Evolutionary conservation across 345 rosid species (phyloP).

Genomic region (Ailanthus altissimus): DNA sequence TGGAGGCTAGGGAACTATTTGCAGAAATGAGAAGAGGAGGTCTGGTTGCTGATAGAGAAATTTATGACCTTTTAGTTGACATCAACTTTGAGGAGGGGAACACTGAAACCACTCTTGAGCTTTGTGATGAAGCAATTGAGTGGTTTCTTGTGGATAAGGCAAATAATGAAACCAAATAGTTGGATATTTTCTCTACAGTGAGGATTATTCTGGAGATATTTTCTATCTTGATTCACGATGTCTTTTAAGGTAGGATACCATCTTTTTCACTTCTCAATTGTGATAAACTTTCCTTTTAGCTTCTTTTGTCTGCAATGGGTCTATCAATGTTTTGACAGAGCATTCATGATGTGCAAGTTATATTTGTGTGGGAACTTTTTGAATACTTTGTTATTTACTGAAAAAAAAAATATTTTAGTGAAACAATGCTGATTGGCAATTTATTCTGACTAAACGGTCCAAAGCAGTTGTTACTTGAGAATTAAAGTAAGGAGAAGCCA

Average conservation of each 20-base stretch:
- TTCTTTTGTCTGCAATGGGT: not conserved
- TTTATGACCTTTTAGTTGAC: slow-evolving; percentile 59
- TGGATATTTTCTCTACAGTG: not conserved
- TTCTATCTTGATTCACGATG: not conserved
- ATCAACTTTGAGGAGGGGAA: slow-evolving; percentile 62
- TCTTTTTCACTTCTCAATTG: not conserved
- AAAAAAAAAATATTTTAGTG: not conserved
- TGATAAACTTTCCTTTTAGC: slow-evolving; percentile 12
- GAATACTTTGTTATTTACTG: not conserved
- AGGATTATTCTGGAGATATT: not conserved
- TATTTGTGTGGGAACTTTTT: not conserved
- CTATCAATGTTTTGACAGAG: not conserved
- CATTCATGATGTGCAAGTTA: not conserved
- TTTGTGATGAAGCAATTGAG: slow-evolving; percentile 84
- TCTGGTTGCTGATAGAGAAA: slow-evolving; percentile 57
- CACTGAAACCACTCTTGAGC: slow-evolving; percentile 57
- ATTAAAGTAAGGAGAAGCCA: not conserved
- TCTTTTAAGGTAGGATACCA: not conserved
- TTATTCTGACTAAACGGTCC: not conserved
- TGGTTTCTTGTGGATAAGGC: slow-evolving; percentile 47
- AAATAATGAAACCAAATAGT: slow-evolving; percentile 33
- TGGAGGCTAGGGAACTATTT: slow-evolving; percentile 71
- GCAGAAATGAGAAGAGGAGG: slow-evolving; percentile 75
- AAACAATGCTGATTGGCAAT: not conserved
- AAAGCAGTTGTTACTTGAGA: not conserved